phyloP scores from a whole-genome alignment of 2,329 filamentous ascomycete genomes.

The Geosmithia flava region DNA sequence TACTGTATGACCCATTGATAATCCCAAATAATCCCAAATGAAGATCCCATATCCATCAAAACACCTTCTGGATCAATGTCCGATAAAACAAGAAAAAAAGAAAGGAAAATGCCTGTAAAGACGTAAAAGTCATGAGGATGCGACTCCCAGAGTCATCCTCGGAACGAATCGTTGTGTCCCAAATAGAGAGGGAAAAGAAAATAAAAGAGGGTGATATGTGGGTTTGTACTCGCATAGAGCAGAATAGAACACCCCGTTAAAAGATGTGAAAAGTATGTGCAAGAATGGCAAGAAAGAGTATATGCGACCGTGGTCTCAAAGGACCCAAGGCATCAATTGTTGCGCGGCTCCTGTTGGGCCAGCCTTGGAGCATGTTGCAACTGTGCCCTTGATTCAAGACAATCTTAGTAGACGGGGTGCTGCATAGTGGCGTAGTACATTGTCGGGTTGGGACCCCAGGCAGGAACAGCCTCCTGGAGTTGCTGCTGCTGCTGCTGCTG shows the following conservation, averaged over 20 bases:
- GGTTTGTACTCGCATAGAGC: neutral
- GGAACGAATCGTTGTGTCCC: neutral
- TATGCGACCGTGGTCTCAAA: neutral
- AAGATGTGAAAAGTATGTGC: neutral
- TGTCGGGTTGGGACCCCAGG: neutral
- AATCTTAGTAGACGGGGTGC: neutral
- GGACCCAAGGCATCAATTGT: neutral
- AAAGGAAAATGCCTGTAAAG: no score
- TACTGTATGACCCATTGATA: neutral
- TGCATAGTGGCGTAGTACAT: conserved; percentile 1
- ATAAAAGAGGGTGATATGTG: neutral
- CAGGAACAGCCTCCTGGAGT: neutral
- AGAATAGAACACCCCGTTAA: neutral
- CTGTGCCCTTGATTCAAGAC: neutral
- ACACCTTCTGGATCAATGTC: no score
- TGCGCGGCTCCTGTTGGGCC: neutral
- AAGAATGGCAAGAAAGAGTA: neutral
- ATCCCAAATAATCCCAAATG: neutral
- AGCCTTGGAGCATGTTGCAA: neutral
- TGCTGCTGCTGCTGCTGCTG: conserved; percentile 1
- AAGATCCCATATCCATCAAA: neutral
- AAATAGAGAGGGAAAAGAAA: neutral
- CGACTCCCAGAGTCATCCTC: no score
- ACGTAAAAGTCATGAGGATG: no score
- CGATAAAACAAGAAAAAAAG: no score